Base-by-base conservation (phyloP, 345 rosid species). In the Corchorus capsularis region DNA sequence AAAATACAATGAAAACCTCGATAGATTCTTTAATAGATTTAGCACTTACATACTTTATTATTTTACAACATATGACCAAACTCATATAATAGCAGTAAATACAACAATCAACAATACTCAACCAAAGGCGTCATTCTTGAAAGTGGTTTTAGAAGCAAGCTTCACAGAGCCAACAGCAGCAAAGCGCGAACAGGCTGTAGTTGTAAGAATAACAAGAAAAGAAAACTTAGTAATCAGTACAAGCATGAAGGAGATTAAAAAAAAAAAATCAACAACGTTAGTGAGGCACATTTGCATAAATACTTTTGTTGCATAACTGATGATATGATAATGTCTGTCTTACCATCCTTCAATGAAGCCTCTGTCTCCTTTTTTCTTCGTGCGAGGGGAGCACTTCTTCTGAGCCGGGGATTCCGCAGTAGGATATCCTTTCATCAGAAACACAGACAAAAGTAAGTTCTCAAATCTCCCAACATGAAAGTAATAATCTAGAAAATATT, bases 81-180 rank as follows among this genome's bases (percentile, higher is more conserved):
- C 39, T 19, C 52, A 13, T 13, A 63, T 14, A 45, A 63, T 45
- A 41, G 2, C 13, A 16, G 17, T 16, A 32, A 60, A 59, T 12
- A 8, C 52, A 37, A 50, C 71, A 41, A 62, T 61, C 61, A 45
- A 5, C 12, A 16, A 13, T 14, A 16, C 19, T 55, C 34, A 70
- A 37, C 63, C 54, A 3, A 68, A 43, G 8, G 1, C 7, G 43
- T 8, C 8, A 66, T 17, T 17, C 27, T 50, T 14, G 27, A n/a
- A 59, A 73, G 60, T 64, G 54, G 65, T 10, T 14, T 82, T 56
- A 87, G 86, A 69, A 77, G 85, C 94, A 90, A 35, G 76, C 79
- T 81, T 87, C 92, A 71, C 90, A 87, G 27, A 87, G 65, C 92
- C 92, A 88, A 73, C 94, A 90, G 82, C 94, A 90, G 75, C 92